Evolutionary conservation across 192 early-diverging fungal genomes (phyloP).

Genomic region (Entrophospora sp.): DNA sequence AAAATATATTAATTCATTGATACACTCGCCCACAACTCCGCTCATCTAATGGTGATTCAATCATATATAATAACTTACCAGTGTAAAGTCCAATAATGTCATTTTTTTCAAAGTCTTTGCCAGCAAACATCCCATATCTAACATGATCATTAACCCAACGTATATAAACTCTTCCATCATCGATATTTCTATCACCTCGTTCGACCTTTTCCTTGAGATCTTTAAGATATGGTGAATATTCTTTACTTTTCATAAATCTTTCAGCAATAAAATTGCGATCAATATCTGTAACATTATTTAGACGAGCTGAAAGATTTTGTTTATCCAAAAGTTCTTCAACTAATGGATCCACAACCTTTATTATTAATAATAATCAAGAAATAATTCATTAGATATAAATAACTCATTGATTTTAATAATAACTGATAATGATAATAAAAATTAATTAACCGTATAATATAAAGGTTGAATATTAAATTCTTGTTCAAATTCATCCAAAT

Average conservation of each 20-base stretch:
- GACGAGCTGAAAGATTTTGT: too few species aligned
- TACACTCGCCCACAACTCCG: not conserved
- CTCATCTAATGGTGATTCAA: too few species aligned
- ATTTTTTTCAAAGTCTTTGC: not conserved
- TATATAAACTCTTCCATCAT: constrained; percentile 13
- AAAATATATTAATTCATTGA: not conserved
- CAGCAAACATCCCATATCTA: constrained; percentile 16
- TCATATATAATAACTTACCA: not conserved
- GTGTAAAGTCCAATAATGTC: constrained; percentile 5
- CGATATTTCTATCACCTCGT: constrained; percentile 9
- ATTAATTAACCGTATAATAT: constrained; percentile 2
- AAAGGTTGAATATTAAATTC: constrained; percentile 14
- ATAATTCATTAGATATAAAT: too few species aligned
- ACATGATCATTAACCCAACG: constrained; percentile 19
- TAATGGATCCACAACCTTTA: too few species aligned
- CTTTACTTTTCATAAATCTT: too few species aligned
- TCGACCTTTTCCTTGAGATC: too few species aligned
- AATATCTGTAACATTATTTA: too few species aligned
- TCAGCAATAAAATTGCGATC: too few species aligned
- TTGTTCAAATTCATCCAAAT: constrained; percentile 8
- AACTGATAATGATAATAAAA: not conserved
- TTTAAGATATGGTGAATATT: too few species aligned
- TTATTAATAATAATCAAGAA: too few species aligned
- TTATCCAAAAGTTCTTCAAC: too few species aligned
- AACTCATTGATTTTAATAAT: too few species aligned